Evolutionary conservation across 1,139 yeast species (phyloP), one percentile per base, ranked within the genome.

Genomic region (Geotrichum carabidarum): DNA sequence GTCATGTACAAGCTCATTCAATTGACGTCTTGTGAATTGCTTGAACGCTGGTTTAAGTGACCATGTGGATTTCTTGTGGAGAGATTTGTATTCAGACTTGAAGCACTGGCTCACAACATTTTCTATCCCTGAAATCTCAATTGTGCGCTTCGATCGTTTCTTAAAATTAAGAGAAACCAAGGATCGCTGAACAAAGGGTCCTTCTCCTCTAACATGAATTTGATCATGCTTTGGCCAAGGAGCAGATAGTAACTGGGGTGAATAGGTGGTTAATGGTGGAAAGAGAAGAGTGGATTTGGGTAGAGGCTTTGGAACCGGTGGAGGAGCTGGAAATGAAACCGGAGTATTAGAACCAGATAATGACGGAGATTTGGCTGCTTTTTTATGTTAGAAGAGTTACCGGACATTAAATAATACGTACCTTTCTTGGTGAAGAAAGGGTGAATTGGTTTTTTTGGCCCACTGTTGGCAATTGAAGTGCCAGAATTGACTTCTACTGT

Each of bases 371-470:
- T 15, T 30, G 8, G 18, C 37, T 12, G 11, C 14, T 7, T 17
- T n/a, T 15, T 7, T 18, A 12, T 30, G 32, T 15, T 40, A 8
- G 27, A 22, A 22, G 3, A 5, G 27, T 3, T 22, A 22, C 27
- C 27, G 3, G 5, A 22, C 5, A 22, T 22, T 22, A 5, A 22
- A 5, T 22, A 22, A 22, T 22, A 22, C 27, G 5, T 22, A 22
- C 27, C 12, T 40, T 15, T 15, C 14, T 17, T 31, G 4, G 30
- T 31, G n/a, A 36, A 32, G 50, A 62, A 62, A 4, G 65, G 62
- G 51, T 63, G 65, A 14, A 60, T 38, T 9, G 60, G 57, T 38
- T 50, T 53, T 8, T 47, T 40, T 32, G 36, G 41, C 14, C n/a
- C 34, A 8, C 8, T 43, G 9, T 27, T 30, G 36, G 11, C 36